These are phyloP conservation scores for Didymosphaeria variabile DNA, from an alignment of 2,329 filamentous ascomycete species.

Conservation along the genomic window DNA sequence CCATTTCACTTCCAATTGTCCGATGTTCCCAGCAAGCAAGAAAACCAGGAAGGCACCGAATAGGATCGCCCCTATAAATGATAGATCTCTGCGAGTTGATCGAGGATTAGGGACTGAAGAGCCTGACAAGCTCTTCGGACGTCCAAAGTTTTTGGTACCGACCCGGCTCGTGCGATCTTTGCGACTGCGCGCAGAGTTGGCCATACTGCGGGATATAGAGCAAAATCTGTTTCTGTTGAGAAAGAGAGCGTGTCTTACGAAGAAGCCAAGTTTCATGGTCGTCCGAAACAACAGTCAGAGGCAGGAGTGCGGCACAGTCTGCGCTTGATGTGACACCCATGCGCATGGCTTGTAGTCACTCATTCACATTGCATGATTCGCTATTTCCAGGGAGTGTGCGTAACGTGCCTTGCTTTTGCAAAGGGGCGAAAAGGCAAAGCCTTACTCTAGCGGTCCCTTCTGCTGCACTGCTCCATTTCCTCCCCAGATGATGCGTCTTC, in stretches of 20 bases:
- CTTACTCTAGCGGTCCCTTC: not conserved
- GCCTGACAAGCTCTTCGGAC: not conserved
- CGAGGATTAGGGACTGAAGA: not conserved
- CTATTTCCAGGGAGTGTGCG: not conserved
- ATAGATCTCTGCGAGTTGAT: not conserved
- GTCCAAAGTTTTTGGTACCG: not conserved
- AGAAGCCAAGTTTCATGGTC: not conserved
- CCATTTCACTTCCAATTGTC: not conserved
- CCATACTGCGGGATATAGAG: slow-evolving; percentile 1
- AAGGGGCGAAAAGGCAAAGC: not conserved
- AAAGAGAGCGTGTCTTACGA: not conserved
- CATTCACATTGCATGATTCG: too few species aligned
- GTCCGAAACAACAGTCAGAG: too few species aligned
- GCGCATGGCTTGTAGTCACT: too few species aligned
- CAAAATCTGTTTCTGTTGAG: not conserved
- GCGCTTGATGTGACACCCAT: not conserved
- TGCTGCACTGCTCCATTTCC: not conserved
- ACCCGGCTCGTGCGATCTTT: not conserved
- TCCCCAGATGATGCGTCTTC: not conserved
- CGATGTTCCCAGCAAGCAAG: not conserved
- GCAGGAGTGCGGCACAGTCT: not conserved
- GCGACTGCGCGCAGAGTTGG: slow-evolving; percentile 9
- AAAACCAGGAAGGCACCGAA: not conserved
- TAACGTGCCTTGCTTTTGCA: not conserved
- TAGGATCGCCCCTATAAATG: not conserved